Evolutionary conservation across 805 yeast genomes (phyloP), one percentile per base, ranked within the genome.

Genomic region (Candida peoriensis): DNA sequence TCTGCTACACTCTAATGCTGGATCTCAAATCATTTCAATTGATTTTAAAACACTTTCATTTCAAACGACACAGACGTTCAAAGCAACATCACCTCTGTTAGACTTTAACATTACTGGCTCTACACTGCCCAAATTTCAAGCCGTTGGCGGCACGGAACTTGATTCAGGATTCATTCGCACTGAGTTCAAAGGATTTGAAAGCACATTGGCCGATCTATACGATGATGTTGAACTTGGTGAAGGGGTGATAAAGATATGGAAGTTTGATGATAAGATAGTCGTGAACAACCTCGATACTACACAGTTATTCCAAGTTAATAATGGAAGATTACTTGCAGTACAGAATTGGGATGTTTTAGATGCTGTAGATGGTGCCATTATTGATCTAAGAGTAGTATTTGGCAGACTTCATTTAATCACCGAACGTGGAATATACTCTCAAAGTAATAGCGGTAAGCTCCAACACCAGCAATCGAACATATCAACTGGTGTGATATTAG

Each of bases 71-170:
- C 25, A 38, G 2, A 3, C 13, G 8, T 5, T 28, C 6, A 18
- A 28, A 11, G 26, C 32, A 8, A 31, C 45, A 2, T 47, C 46
- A 2, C 48, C 57, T 4, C 35, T 51, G 3, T 24, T 51, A 21
- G 57, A 52, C 24, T 35, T 52, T 20, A 46, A 48, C 19, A 30
- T 51, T 8, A 31, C 48, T 2, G 54, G 54, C 0, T 30, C 46
- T 1, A 19, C 20, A 4, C 15, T 40, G 4, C 53, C 53, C 3
- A 52, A 52, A 23, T 11, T 52, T 6, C 56, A 51, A 30, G 33
- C 38, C 2, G 37, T 46, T 17, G 57, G 57, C 6, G 57, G 56
- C 1, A 22, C 32, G 10, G 39, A 39, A 3, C 28, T 45, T 24
- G 18, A 30, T 8, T 39, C 40, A 13, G 57, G 57, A 1, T 18